These are phyloP conservation scores for Penicillium sp. DNA, from an alignment of 2,329 filamentous ascomycete species.

Conservation along the genomic window DNA sequence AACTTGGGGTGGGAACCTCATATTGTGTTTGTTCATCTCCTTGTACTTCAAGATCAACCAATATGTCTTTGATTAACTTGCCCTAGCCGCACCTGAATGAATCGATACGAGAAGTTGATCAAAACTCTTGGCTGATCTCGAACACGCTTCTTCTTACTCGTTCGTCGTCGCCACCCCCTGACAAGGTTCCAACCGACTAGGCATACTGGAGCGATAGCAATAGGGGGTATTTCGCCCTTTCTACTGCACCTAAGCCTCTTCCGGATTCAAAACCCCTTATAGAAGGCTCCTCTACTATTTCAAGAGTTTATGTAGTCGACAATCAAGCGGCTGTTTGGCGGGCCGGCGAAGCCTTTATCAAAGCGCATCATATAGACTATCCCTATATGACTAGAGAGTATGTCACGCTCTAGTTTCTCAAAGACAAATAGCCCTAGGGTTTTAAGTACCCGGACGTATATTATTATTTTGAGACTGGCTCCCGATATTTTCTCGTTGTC, in stretches of 20 bases:
- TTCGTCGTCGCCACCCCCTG: slow-evolving; percentile 7
- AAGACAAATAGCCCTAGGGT: slow-evolving; percentile 3
- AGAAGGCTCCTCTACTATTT: slow-evolving; percentile 3
- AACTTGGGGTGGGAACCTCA: too few relatives aligned
- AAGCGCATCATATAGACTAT: slow-evolving; percentile 11
- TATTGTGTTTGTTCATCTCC: slow-evolving; percentile 3
- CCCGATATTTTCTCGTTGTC: slow-evolving; percentile 9
- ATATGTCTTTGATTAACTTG: slow-evolving; percentile 5
- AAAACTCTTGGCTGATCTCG: slow-evolving; percentile 12
- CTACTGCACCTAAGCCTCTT: slow-evolving; percentile 6
- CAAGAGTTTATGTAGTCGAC: slow-evolving; percentile 5
- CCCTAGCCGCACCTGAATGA: slow-evolving; percentile 9
- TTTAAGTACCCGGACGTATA: slow-evolving; percentile 4
- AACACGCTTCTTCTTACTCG: slow-evolving; percentile 7
- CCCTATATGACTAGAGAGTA: slow-evolving; percentile 11
- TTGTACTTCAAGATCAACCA: slow-evolving; percentile 5
- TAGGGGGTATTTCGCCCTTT: slow-evolving; percentile 9
- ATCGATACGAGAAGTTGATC: slow-evolving; percentile 8
- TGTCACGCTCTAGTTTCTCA: slow-evolving; percentile 9
- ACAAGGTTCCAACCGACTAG: slow-evolving; percentile 5
- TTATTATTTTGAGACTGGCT: slow-evolving; percentile 8
- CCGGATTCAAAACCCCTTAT: slow-evolving; percentile 5
- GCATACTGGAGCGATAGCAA: slow-evolving; percentile 10
- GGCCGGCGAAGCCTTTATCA: slow-evolving; percentile 11
- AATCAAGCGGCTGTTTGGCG: slow-evolving; percentile 11